phyloP scores from a whole-genome alignment of 139 green algal species.

The Coelastrella sp. region DNA sequence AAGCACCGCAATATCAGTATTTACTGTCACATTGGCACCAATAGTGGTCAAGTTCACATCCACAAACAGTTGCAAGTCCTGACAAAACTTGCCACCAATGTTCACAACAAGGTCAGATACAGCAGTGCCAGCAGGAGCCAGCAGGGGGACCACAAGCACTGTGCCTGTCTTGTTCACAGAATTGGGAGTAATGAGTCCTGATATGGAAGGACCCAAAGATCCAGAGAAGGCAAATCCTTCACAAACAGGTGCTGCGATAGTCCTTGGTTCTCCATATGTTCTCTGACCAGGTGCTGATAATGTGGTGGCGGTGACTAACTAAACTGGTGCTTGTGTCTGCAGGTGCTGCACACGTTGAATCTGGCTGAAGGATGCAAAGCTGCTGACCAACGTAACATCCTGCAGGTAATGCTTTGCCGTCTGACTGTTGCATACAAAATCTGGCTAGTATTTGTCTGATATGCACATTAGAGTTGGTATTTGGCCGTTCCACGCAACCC shows the following conservation, averaged over 20 bases:
- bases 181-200: background rate
- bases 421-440: background rate
- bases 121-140: background rate
- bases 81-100: constrained; percentile 19
- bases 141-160: background rate
- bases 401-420: constrained; percentile 57
- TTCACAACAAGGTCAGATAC: background rate
- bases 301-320: background rate
- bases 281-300: background rate
- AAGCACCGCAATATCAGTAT: background rate
- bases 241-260: background rate
- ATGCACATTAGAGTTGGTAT: no score
- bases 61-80: background rate
- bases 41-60: background rate
- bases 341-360: constrained; percentile 86
- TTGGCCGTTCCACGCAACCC: no score
- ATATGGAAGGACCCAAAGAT: background rate
- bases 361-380: constrained; percentile 70
- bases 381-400: constrained; percentile 77
- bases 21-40: background rate
- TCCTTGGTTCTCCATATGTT: background rate
- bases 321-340: no score
- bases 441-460: background rate
- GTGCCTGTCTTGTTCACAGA: background rate
- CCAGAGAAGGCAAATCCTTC: background rate